These are phyloP conservation scores for Metschnikowia cubensis DNA, from an alignment of 805 yeast species.

Conservation along the genomic window DNA sequence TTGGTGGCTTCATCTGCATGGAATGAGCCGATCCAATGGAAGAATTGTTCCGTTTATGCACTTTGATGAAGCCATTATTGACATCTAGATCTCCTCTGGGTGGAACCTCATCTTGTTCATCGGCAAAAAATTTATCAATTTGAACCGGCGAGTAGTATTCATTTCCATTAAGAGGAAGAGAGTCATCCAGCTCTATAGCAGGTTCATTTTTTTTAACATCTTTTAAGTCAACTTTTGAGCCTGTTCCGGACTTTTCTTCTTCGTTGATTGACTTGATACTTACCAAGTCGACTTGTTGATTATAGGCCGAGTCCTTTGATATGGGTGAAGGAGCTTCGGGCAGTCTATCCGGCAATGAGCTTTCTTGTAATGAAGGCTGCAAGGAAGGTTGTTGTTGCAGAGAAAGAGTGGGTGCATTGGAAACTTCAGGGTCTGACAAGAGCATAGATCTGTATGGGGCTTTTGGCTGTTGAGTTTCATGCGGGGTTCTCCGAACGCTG, in stretches of 20 bases:
- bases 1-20: not conserved
- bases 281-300: not conserved
- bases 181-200: not conserved
- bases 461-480: not conserved
- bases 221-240: not conserved
- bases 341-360: not conserved
- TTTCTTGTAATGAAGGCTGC: not conserved
- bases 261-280: not conserved
- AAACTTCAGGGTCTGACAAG: not conserved
- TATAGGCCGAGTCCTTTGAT: not conserved
- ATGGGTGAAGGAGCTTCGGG: conserved; percentile 4
- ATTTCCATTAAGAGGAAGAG: not conserved
- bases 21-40: conserved; percentile 11
- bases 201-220: not conserved
- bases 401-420: not conserved
- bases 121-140: conserved; percentile 13
- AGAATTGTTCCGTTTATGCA: conserved; percentile 11
- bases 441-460: not conserved
- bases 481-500: no score
- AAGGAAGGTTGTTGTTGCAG: not conserved
- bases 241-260: no score
- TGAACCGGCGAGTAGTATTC: conserved; percentile 12
- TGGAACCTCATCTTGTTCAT: conserved; percentile 18
- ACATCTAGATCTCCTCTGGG: conserved; percentile 17
- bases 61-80: conserved; percentile 7